Percentiles rank a stretch among this genome's conserved stretches.
These are phyloP conservation scores for Didymella pomorum DNA, from an alignment of 2,329 filamentous ascomycete species.

Conservation along the genomic window DNA sequence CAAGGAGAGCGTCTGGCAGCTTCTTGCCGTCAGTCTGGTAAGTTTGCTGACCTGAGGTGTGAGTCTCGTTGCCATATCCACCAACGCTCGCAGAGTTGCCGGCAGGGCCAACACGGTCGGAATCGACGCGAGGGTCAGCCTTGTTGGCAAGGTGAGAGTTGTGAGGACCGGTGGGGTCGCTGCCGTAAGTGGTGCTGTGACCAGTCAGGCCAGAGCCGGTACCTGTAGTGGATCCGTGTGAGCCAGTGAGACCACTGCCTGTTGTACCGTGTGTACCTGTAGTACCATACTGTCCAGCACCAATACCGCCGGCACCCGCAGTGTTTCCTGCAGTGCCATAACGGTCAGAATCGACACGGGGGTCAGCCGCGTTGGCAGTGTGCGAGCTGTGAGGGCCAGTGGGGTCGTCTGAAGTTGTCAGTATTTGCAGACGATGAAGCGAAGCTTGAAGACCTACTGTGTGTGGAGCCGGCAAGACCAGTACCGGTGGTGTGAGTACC, in stretches of 20 bases:
- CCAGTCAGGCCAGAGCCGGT: slow-evolving; percentile 18
- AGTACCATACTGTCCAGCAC: slow-evolving; percentile 34
- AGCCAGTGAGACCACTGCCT: slow-evolving; percentile 20
- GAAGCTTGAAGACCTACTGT: slow-evolving; percentile 22
- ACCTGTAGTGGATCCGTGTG: slow-evolving; percentile 6
- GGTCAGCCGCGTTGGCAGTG: slow-evolving; percentile 42
- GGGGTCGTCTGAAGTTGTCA: slow-evolving; percentile 33
- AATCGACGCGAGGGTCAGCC: slow-evolving; percentile 46
- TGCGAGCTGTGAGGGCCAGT: slow-evolving; percentile 43
- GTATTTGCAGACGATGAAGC: background rate
- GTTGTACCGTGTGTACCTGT: slow-evolving; percentile 32
- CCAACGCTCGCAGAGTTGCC: slow-evolving; percentile 26
- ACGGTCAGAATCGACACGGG: slow-evolving; percentile 39
- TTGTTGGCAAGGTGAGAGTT: slow-evolving; percentile 36
- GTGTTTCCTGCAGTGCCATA: slow-evolving; percentile 30
- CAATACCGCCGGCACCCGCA: slow-evolving; percentile 28
- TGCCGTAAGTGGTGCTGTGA: slow-evolving; percentile 12
- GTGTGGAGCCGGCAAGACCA: slow-evolving; percentile 19
- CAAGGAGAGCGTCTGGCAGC: slow-evolving; percentile 20
- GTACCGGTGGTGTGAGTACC: slow-evolving; percentile 21
- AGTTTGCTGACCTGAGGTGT: slow-evolving; percentile 21
- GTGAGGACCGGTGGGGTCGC: slow-evolving; percentile 44
- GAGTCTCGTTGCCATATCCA: slow-evolving; percentile 18
- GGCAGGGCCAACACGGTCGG: slow-evolving; percentile 26
- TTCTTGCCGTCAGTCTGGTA: slow-evolving; percentile 21